Base-by-base conservation (phyloP, 495 filamentous ascomycete genomes). In the Podospora comata region DNA sequence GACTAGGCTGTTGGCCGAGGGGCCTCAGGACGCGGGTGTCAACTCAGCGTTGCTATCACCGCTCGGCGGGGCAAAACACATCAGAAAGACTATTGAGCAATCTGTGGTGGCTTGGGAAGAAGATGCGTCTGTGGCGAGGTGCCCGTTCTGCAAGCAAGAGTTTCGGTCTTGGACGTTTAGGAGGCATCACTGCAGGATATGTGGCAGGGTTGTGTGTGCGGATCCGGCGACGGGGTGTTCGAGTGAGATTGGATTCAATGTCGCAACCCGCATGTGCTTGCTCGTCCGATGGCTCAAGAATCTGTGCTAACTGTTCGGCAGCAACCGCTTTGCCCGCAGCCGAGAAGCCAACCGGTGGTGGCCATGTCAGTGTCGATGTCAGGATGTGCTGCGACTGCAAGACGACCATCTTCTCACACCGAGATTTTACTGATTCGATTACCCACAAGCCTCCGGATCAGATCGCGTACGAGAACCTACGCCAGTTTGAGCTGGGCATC, bases 21-120 rank as follows among this genome's bases (percentile, higher is more conserved):
- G 90, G 4, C 89, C 91, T 0, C 81, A 84, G 5, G 88, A 92
- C 19, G 81, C 81, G 1, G 61, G 72, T 5, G 65, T 66, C 5
- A 75, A 73, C 28, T 64, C 75, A 4, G 69, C 76, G 5, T 65
- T 79, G 0, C 65, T 81, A 55, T 73, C 76, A 2, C 77, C 79
- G 7, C 63, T 80, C 16, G 65, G 73, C 2, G 82, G 81, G 6
- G 82, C 83, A 64, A 82, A 82, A 75, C 88, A 82, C 66, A 90
- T 91, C 65, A 84, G 91, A 54, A 93, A 95, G 77, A 73, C 84
- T 16, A 79, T 98, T 9, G 95, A 99, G 78, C 96, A 99, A 73
- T 92, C 90, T 0, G 86, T 99, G 18, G 92, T 98, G 19, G 90
- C 89, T 16, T 99, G 95, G 95, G 91, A 99, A 76, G 95, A 98